Evolutionary conservation across 768 basidiomycete species (phyloP), one percentile per base, ranked within the genome.

Genomic region (Clathrus columnatus): DNA sequence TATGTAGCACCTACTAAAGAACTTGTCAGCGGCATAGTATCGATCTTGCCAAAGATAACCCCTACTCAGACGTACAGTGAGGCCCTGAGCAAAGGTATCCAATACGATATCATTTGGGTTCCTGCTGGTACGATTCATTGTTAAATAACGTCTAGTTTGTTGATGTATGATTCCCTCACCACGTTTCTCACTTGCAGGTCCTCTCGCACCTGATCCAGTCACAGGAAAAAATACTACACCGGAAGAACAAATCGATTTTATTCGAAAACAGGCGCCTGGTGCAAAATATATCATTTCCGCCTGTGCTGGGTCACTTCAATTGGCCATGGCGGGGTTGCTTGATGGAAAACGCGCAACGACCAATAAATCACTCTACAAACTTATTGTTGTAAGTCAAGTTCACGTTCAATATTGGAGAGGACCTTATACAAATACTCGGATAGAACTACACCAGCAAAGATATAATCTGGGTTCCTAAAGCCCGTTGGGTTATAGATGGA

Each of bases 91-190:
- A 58, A 51, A 23, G 62, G 64, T 23, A 32, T 47, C 45, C 67
- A 67, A 56, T 67, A 62, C 46, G 67, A 69, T 48, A 64, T 68
- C n/a, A 54, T 69, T 41, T 50, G 66, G 28, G 60, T 69, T 10
- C 67, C 68, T 8, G 67, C 65, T 48, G 67, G 68, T 69, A 56
- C 28, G n/a, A 16, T 36, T 26, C 5, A 30, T n/a, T 21, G 7
- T 30, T 28, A 16, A 10, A 28, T 27, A 6, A 16, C 6, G 23
- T 16, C 26, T 17, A 7, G 11, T 21, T 30, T 16, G 30, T 5
- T 7, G 16, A 23, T 18, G 11, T 14, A 26, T 48, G 10, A 7
- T 1, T 7, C 0, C 3, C 20, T 27, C 24, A 24, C 11, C 21
- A 27, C 7, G 23, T 5, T 56, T 30, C 17, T 48, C 27, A n/a